Base-by-base conservation (phyloP, 2,329 filamentous ascomycete genomes). In the Sporothrix sp. region DNA sequence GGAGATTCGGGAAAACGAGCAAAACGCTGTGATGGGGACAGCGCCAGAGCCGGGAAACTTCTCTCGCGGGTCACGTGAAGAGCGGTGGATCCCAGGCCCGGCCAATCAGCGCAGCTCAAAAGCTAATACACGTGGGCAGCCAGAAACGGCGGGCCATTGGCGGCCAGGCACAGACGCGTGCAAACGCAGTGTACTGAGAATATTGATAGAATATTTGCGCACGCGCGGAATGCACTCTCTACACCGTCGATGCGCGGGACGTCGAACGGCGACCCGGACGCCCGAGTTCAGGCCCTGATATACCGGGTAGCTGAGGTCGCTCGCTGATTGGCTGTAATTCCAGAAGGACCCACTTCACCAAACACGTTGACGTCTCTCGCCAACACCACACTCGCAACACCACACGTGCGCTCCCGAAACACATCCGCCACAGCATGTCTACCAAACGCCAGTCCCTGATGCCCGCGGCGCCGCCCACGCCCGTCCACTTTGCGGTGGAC, bases 391-490 rank as follows among this genome's bases (percentile, higher is more conserved):
- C n/a, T n/a, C n/a, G n/a, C n/a, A n/a, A n/a, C n/a, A n/a, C n/a
- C n/a, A n/a, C 18, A 3, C 13, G 42, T 28, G 46, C 32, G 47
- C 48, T 48, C 45, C n/a, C n/a, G n/a, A n/a, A n/a, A n/a, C n/a
- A n/a, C n/a, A n/a, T n/a, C n/a, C n/a, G n/a, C n/a, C n/a, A n/a
- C n/a, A 20, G 14, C 33, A 48, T 48, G 68, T 69, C 71, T 10
- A 28, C 25, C 5, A 33, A 79, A 60, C 72, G 77, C 49, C 72
- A 75, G 56, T 82, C 79, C 0, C 71, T 77, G 59, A 64, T 78
- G 52, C 75, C 79, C 11, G 67, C 75, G 20, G 65, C 71, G 33
- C 50, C 49, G 55, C 72, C 75, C 59, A 75, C 80, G 0, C 81
- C 81, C 2, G 75, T 81, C 46, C 74, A 76, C 59, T 76, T 84